A percentile compares a stretch with the other conserved stretches of the same genome.
phyloP scores from a whole-genome alignment of 495 filamentous ascomycete species.

The Neurospora sp. region DNA sequence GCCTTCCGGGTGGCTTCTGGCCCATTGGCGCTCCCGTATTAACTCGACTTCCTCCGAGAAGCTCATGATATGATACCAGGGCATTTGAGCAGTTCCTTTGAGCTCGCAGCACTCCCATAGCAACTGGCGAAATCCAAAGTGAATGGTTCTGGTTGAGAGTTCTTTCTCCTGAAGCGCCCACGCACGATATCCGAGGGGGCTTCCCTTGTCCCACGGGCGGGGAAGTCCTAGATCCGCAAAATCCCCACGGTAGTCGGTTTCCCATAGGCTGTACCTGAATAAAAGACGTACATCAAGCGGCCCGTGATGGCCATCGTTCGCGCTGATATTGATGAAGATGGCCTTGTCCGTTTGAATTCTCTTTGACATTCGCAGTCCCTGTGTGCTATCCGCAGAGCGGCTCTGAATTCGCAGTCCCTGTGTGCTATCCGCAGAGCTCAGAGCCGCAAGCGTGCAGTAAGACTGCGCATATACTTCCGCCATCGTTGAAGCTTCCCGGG shows the following conservation, averaged over 20 bases:
- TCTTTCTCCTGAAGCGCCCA: background rate
- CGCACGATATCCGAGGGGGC: background rate
- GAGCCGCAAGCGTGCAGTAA: conserved; percentile 13
- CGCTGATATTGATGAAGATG: background rate
- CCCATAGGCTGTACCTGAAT: too few species aligned
- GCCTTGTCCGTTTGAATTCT: background rate
- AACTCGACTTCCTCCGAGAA: too few species aligned
- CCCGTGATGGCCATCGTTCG: background rate
- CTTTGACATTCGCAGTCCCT: background rate
- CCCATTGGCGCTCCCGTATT: background rate
- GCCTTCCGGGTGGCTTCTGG: background rate
- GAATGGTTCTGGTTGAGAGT: background rate
- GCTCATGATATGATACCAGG: background rate
- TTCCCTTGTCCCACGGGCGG: too few species aligned
- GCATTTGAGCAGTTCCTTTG: background rate
- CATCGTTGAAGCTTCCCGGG: conserved; percentile 18
- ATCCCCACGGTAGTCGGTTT: too few species aligned
- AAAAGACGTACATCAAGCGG: background rate
- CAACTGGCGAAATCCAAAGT: background rate
- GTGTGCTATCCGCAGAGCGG: background rate
- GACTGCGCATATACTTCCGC: conserved; percentile 18
- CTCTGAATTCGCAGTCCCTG: too few species aligned
- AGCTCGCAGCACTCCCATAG: background rate
- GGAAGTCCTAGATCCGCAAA: too few species aligned
- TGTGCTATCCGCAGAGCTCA: background rate